phyloP scores from a whole-genome alignment of 176 grass and related monocot genomes.

The Oryza officinalis region DNA sequence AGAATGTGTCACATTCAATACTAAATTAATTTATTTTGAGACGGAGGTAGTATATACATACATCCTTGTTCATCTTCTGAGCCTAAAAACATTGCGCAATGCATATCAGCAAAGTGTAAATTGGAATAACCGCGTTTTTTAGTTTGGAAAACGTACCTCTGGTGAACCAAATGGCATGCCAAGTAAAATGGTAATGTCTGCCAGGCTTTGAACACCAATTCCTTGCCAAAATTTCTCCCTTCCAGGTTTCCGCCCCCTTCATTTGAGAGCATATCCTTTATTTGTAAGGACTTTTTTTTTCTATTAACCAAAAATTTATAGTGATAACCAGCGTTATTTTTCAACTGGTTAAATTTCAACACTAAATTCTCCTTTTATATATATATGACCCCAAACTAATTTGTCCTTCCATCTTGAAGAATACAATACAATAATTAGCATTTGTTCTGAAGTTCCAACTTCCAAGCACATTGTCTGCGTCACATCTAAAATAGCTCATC shows the following conservation, averaged over 20 bases:
- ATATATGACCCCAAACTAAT: no score
- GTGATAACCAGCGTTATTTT: not conserved
- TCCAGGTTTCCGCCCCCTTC: not conserved
- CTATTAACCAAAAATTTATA: not conserved
- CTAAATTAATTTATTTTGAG: no score
- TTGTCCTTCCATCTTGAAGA: no score
- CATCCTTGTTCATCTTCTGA: constrained; percentile 65
- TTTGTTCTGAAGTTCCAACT: no score
- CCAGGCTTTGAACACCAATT: constrained; percentile 60
- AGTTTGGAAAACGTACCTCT: constrained; percentile 42
- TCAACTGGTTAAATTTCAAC: not conserved
- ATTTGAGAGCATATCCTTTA: not conserved
- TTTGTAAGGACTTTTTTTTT: not conserved
- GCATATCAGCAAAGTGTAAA: no score
- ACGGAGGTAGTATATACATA: not conserved
- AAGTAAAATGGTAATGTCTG: constrained; percentile 70
- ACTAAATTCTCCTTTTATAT: not conserved
- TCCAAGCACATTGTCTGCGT: no score
- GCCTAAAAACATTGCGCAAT: constrained; percentile 26
- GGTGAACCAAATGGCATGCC: constrained; percentile 78
- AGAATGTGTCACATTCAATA: no score
- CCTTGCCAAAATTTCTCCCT: constrained; percentile 25
- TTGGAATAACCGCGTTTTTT: not conserved
- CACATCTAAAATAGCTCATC: no score
- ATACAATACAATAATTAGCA: no score